phyloP scores from a whole-genome alignment of 2,329 filamentous ascomycete genomes.

The Cadophora gregata region DNA sequence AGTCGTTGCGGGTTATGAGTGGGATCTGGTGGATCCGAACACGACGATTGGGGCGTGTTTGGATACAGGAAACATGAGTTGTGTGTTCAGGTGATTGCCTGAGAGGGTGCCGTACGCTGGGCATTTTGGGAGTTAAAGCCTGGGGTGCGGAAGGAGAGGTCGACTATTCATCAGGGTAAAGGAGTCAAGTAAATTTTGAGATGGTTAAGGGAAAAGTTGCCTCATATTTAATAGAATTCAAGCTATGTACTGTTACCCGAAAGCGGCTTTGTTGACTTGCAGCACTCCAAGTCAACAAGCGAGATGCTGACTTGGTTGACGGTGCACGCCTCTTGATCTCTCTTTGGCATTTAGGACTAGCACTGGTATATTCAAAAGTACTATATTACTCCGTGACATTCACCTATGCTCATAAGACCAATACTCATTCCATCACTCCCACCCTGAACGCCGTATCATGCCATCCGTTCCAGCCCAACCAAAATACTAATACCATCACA shows the following conservation, averaged over 20 bases:
- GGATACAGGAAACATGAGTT: constrained; percentile 27
- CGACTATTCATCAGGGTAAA: no score
- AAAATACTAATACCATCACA: not conserved
- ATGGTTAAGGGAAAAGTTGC: no score
- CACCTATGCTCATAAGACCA: not conserved
- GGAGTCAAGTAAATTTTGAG: no score
- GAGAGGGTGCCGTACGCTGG: constrained; percentile 25
- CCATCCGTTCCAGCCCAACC: not conserved
- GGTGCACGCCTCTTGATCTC: no score
- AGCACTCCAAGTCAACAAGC: no score
- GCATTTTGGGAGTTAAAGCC: not conserved
- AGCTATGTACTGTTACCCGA: no score
- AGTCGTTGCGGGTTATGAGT: constrained; percentile 28
- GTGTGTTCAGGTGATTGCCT: constrained; percentile 16
- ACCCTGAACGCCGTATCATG: not conserved
- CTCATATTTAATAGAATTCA: no score
- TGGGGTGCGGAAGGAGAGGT: not conserved
- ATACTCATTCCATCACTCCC: not conserved
- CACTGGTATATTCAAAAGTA: no score
- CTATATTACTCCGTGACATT: not conserved
- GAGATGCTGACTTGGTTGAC: no score
- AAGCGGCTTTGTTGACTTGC: no score
- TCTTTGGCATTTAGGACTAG: no score
- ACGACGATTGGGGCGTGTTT: constrained; percentile 13
- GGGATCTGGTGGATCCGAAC: constrained; percentile 24